Conservation (phyloP, 2,329 filamentous ascomycete genomes). For the Talaromyces marneffei region DNA sequence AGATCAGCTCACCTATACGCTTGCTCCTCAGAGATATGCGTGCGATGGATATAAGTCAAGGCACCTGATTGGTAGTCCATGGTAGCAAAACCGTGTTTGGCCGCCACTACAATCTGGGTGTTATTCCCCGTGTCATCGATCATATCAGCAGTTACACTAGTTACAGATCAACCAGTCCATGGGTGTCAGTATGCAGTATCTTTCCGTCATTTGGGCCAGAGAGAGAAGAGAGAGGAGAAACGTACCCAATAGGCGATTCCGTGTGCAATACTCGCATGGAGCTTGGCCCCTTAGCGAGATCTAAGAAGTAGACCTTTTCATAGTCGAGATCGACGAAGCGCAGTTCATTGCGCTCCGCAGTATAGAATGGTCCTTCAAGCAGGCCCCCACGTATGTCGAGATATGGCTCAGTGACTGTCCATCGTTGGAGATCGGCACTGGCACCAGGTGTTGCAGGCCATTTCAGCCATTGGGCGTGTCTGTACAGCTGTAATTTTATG, state of each 20-base stretch:
- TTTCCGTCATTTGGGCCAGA: neutral
- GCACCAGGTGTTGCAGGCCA: neutral
- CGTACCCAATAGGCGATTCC: conserved; percentile 49
- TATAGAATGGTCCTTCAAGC: conserved; percentile 39
- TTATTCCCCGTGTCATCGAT: conserved; percentile 47
- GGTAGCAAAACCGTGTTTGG: conserved; percentile 76
- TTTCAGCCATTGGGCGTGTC: neutral
- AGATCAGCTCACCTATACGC: conserved; percentile 37
- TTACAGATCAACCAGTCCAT: neutral
- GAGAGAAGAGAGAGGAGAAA: conserved; percentile 4
- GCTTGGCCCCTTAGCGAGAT: conserved; percentile 56
- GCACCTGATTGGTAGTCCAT: conserved; percentile 59
- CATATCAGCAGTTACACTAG: conserved; percentile 76
- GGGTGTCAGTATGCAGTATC: neutral
- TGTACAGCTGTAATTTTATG: neutral
- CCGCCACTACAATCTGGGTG: conserved; percentile 63
- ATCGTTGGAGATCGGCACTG: conserved; percentile 30
- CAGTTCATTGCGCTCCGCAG: conserved; percentile 34
- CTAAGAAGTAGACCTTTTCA: conserved; percentile 65
- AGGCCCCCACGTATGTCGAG: conserved; percentile 34
- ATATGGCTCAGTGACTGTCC: conserved; percentile 45
- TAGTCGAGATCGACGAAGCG: conserved; percentile 66
- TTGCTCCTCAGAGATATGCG: conserved; percentile 49
- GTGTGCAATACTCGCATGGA: conserved; percentile 57
- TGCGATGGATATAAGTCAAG: conserved; percentile 52